Evolutionary conservation across 805 yeast species (phyloP), one percentile per base, ranked within the genome.

Genomic region (Sungouiozyma ichnusensis): DNA sequence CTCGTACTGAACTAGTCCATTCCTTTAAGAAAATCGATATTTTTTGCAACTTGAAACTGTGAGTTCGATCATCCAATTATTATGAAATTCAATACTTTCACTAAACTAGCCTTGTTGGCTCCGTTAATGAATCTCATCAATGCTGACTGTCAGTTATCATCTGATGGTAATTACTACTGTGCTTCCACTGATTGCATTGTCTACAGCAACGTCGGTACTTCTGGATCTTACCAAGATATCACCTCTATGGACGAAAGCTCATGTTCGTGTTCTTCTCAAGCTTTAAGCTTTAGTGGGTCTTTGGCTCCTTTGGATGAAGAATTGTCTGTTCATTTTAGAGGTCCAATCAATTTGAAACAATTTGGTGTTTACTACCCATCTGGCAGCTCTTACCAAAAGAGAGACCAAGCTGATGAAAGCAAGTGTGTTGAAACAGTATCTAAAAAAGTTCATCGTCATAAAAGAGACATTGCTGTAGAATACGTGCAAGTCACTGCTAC

Each of bases 321-420:
- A 56, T 66, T 82, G 19, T 77, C 86, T 3, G 85, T 82, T 14
- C 92, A 82, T 57, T 75, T 82, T 59, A 73, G 92, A 64, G 92
- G 92, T 36, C 92, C 92, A 8, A 57, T 82, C 45, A 64, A 71
- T 14, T 66, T 82, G 53, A 60, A 64, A 45, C 71, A 74, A 51
- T 86, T 92, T 59, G 97, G 88, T 64, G 96, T 85, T 43, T 92
- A 88, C 72, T 79, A 80, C 57, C 88, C 85, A 49, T 58, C 74
- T 19, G 53, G 69, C 35, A 54, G 70, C 34, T 46, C 63, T 40
- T 71, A 68, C 55, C 72, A 72, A 61, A 71, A 66, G 47, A 71
- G 62, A 33, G 60, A 46, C 8, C 67, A 60, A 19, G 72, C 65
- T 44, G 76, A 69, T 4, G 53, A 50, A 42, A 24, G 29, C 29